Evolutionary conservation across 352 stramenopile species (phyloP).

Genomic region (Pythium aristosporum): DNA sequence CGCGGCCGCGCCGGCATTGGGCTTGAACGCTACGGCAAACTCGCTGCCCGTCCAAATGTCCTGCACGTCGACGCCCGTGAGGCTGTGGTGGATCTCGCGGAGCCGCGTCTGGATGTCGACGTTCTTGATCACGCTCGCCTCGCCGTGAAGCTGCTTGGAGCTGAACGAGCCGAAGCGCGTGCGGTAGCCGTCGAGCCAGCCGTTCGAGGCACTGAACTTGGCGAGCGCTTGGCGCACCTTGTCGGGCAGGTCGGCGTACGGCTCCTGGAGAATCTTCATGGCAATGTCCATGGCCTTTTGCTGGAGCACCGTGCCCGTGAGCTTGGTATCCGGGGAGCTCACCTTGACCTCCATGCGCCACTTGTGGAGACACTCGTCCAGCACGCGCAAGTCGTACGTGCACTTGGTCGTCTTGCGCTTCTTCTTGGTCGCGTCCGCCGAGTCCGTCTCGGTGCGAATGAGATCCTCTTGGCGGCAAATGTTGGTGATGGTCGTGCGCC

Average conservation of each 20-base stretch:
- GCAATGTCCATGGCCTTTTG: constrained; percentile 83
- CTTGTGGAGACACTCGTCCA: constrained; percentile 86
- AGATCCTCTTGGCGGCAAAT: constrained; percentile 83
- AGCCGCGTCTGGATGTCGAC: constrained; percentile 85
- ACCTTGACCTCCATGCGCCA: constrained; percentile 87
- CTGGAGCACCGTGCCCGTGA: constrained; percentile 80
- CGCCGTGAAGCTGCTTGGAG: constrained; percentile 57
- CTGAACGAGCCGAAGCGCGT: constrained; percentile 83
- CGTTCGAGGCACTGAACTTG: constrained; percentile 83
- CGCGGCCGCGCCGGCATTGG: neutral
- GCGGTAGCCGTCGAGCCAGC: constrained; percentile 84
- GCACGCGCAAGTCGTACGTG: constrained; percentile 75
- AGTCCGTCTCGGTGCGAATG: constrained; percentile 85
- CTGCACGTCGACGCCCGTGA: constrained; percentile 56
- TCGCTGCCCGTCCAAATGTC: constrained; percentile 82
- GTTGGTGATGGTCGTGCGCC: constrained; percentile 84
- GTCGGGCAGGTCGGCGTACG: constrained; percentile 63
- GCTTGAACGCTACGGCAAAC: constrained; percentile 72
- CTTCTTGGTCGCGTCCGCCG: constrained; percentile 82
- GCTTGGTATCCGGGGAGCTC: constrained; percentile 70
- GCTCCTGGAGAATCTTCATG: constrained; percentile 72
- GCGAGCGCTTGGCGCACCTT: constrained; percentile 70
- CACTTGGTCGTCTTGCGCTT: constrained; percentile 86
- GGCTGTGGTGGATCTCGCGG: constrained; percentile 74
- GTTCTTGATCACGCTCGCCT: constrained; percentile 76